These are phyloP conservation scores for Astragalus membranaceus DNA, from an alignment of 306 rosid genomes.

Conservation along the genomic window DNA sequence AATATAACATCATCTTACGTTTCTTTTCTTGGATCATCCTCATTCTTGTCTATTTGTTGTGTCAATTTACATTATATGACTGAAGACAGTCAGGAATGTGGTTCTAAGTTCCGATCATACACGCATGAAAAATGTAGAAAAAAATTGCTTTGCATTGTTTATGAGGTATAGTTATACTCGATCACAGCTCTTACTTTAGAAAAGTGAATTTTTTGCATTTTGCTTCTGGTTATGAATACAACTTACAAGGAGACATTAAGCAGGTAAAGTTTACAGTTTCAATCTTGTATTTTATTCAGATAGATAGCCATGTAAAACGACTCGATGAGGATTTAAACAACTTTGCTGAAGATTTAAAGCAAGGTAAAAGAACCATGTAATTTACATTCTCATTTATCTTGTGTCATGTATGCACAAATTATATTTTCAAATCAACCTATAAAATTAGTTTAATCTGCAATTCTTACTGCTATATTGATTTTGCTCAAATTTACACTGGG, in stretches of 20 bases:
- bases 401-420: conserved; percentile 2
- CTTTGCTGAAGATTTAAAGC: conserved; percentile 94
- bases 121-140: background rate
- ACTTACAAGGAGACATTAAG: conserved; percentile 2
- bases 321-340: conserved; percentile 91
- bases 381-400: conserved; percentile 16
- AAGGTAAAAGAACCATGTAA: conserved; percentile 47
- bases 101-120: background rate
- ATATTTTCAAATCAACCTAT: conserved; percentile 8
- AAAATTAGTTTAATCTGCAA: background rate
- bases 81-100: background rate
- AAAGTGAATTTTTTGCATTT: background rate
- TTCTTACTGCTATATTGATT: background rate
- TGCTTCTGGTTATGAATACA: conserved; percentile 3
- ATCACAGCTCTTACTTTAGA: background rate
- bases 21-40: background rate
- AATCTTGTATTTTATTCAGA: conserved; percentile 50
- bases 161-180: background rate
- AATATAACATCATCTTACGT: background rate
- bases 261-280: conserved; percentile 15
- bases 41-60: conserved; percentile 4
- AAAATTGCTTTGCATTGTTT: conserved; percentile 7
- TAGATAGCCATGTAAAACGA: conserved; percentile 91
- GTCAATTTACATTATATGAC: background rate
- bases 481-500: background rate